Percentiles rank a stretch among this genome's conserved stretches.
Conservation (phyloP, 495 filamentous ascomycete species). For the Sporormia fimetaria region DNA sequence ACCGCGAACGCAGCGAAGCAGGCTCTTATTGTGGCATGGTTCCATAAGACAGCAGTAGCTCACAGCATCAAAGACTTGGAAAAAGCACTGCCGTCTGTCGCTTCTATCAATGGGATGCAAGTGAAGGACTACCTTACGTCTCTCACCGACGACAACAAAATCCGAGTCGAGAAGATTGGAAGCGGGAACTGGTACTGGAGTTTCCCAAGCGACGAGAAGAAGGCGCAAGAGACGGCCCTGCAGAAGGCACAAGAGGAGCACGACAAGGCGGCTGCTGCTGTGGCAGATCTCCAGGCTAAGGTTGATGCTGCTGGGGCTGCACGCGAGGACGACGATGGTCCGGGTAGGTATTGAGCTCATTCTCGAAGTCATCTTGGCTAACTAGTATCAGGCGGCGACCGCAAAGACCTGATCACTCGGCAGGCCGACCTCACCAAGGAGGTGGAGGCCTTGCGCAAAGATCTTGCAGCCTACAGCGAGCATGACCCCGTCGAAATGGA, state of each 20-base stretch:
- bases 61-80: slow-evolving; percentile 69
- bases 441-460: slow-evolving; percentile 32
- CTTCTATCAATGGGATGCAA: slow-evolving; percentile 56
- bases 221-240: slow-evolving; percentile 39
- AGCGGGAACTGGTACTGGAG: slow-evolving; percentile 76
- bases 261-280: slow-evolving; percentile 35
- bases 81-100: slow-evolving; percentile 53
- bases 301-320: slow-evolving; percentile 37
- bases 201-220: slow-evolving; percentile 54
- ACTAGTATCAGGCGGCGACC: slow-evolving; percentile 16
- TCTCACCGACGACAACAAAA: slow-evolving; percentile 50
- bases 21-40: slow-evolving; percentile 49
- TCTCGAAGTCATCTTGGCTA: not conserved
- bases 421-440: slow-evolving; percentile 31
- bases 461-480: slow-evolving; percentile 40
- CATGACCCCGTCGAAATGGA: slow-evolving; percentile 43
- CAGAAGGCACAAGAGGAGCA: slow-evolving; percentile 44
- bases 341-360: slow-evolving; percentile 7
- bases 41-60: slow-evolving; percentile 51
- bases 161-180: slow-evolving; percentile 69
- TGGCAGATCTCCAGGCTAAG: slow-evolving; percentile 36
- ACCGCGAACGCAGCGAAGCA: slow-evolving; percentile 50
- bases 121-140: slow-evolving; percentile 60
- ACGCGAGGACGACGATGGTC: slow-evolving; percentile 35
- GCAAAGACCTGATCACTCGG: slow-evolving; percentile 28